phyloP scores from a whole-genome alignment of 345 rosid species.

The rapeseed (Brassica napus) region Da-Ae NC_063450.1:53542501-53543000 shows the following conservation, averaged over 20 bases:
- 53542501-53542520: not conserved
- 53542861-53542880: not conserved
- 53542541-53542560: not conserved
- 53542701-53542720: not conserved
- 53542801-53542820: not conserved
- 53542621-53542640: not conserved
- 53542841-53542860: not conserved
- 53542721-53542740: not conserved
- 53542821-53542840: not conserved
- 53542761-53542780: not conserved
- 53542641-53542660: not conserved
- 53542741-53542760: not conserved
- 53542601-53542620: not conserved
- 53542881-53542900: not conserved
- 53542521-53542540: not conserved
- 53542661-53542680: not conserved
- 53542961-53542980: conserved; percentile 4
- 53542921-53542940: not conserved
- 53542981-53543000: conserved; percentile 24
- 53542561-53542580: not conserved
- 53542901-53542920: not conserved
- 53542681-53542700: not conserved
- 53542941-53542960: not conserved
- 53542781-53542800: not conserved
- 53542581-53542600: not conserved